These are phyloP conservation scores for Pharnaceum exiguum DNA, from an alignment of 148 eudicot genomes.

Conservation along the genomic window DNA sequence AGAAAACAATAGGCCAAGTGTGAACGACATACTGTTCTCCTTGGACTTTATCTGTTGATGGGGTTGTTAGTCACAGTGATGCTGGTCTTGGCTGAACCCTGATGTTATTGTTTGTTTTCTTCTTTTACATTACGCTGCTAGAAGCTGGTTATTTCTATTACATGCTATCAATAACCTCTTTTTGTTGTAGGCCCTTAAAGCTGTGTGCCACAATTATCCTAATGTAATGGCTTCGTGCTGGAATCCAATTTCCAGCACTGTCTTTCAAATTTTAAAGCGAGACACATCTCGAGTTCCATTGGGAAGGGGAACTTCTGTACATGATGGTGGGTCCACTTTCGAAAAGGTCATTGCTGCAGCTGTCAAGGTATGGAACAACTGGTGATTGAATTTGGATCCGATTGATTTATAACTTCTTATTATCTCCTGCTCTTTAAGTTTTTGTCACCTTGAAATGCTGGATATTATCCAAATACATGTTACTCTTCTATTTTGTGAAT, in stretches of 20 bases:
- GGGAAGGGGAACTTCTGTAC: slow-evolving; percentile 40
- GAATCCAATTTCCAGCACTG: slow-evolving; percentile 53
- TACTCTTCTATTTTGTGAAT: no score
- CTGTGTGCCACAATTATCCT: slow-evolving; percentile 91
- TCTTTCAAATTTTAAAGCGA: slow-evolving; percentile 40
- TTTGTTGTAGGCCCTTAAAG: slow-evolving; percentile 81
- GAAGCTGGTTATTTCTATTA: no score
- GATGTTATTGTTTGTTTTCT: no score
- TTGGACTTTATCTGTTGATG: no score
- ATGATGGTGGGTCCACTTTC: slow-evolving; percentile 35
- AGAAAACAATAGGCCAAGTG: no score
- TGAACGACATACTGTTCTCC: no score
- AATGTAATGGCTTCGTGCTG: slow-evolving; percentile 58
- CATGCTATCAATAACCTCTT: slow-evolving; percentile 14
- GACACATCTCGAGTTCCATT: slow-evolving; percentile 28
- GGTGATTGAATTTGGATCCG: neutral
- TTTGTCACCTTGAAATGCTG: no score
- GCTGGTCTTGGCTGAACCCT: no score
- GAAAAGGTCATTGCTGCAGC: slow-evolving; percentile 70
- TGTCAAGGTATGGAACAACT: slow-evolving; percentile 51
- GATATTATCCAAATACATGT: no score
- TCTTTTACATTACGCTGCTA: no score
- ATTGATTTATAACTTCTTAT: no score
- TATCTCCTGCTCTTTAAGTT: neutral
- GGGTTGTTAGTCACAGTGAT: no score